These are phyloP conservation scores for Setaria italica DNA, from an alignment of 202 grass and related monocot genomes.

Conservation along the genomic window DNA sequence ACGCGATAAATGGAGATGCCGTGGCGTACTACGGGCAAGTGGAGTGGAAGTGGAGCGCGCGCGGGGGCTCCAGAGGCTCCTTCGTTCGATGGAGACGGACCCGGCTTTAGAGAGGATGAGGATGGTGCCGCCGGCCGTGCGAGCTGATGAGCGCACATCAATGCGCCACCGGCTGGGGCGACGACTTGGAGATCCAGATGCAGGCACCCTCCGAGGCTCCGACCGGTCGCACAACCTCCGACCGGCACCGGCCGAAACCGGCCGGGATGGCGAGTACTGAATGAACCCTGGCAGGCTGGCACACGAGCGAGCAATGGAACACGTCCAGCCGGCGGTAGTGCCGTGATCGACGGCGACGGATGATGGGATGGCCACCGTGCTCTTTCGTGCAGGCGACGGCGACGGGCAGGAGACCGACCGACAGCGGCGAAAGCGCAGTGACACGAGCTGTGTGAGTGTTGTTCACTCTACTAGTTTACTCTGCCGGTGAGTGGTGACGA, in stretches of 20 bases:
- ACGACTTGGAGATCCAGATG: no score
- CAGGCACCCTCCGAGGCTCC: not conserved
- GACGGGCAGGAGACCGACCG: not conserved
- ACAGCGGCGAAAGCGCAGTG: no score
- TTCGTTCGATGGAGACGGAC: no score
- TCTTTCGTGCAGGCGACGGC: not conserved
- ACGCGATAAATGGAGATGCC: not conserved
- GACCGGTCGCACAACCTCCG: slow-evolving; percentile 30
- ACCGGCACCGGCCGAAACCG: not conserved
- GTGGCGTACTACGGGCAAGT: not conserved
- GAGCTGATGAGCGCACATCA: not conserved
- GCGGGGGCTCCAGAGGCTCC: not conserved
- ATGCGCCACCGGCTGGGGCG: not conserved
- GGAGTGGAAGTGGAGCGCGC: not conserved
- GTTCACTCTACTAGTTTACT: no score
- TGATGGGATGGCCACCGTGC: not conserved
- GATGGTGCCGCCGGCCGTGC: no score
- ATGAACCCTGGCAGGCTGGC: no score
- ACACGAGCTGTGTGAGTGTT: no score
- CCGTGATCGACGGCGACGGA: not conserved
- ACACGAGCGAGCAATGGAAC: not conserved
- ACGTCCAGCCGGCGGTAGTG: no score
- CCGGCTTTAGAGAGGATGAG: no score
- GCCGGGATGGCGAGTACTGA: not conserved
- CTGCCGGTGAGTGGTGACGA: no score